These are phyloP conservation scores for Boechera stricta DNA, from an alignment of 345 rosid genomes.

Conservation along the genomic window DNA sequence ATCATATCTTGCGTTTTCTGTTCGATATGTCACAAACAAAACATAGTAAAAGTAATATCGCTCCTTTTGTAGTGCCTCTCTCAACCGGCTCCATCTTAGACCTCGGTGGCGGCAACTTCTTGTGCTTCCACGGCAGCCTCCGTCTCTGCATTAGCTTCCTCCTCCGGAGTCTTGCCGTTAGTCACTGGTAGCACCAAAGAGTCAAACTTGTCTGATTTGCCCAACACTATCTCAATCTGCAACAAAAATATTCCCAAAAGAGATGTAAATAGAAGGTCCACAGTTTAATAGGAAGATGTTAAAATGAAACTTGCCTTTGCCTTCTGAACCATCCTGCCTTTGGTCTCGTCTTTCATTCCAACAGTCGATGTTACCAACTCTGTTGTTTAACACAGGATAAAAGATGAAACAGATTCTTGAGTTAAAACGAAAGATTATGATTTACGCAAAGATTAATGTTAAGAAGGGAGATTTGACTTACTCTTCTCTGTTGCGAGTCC, in stretches of 20 bases:
- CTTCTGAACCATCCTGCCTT: slow-evolving; percentile 79
- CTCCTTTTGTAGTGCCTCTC: not conserved
- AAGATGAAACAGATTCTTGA: not conserved
- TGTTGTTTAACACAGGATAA: slow-evolving; percentile 42
- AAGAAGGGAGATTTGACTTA: slow-evolving; percentile 39
- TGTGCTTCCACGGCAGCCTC: slow-evolving; percentile 26
- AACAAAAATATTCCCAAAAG: not conserved
- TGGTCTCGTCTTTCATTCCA: slow-evolving; percentile 82
- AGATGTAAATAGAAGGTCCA: not conserved
- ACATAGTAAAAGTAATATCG: not conserved
- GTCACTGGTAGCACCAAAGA: slow-evolving; percentile 57
- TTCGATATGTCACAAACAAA: slow-evolving; percentile 44
- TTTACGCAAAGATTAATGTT: not conserved
- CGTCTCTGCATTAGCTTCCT: slow-evolving; percentile 39
- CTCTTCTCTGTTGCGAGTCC: slow-evolving; percentile 89
- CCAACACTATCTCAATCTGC: slow-evolving; percentile 78
- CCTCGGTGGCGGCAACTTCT: slow-evolving; percentile 41
- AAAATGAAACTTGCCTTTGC: slow-evolving; percentile 63
- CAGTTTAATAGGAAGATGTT: not conserved
- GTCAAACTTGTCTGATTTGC: slow-evolving; percentile 77
- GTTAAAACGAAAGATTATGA: not conserved
- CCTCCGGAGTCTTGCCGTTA: slow-evolving; percentile 35
- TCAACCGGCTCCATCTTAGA: slow-evolving; percentile 41
- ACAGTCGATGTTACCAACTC: slow-evolving; percentile 87
- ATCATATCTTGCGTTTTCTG: slow-evolving; percentile 35